Conservation (phyloP, 306 rosid species). For the Quillaja saponaria region DNA sequence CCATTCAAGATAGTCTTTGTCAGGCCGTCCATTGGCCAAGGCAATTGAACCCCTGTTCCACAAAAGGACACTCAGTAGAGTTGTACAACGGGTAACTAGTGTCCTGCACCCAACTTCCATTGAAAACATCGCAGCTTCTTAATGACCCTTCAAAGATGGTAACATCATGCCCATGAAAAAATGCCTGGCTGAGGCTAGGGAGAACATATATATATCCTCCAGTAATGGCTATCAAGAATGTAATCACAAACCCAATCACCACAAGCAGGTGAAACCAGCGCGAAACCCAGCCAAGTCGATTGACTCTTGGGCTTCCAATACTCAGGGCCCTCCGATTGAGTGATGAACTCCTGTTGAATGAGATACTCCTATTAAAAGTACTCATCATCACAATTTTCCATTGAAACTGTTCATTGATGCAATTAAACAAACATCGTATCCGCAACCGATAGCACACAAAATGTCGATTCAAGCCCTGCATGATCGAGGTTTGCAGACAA, state of each 20-base stretch:
- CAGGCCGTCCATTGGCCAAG: constrained; percentile 68
- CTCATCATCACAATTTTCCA: constrained; percentile 51
- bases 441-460: no score
- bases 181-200: constrained; percentile 54
- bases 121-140: constrained; percentile 53
- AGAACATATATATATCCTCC: constrained; percentile 59
- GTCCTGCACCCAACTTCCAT: constrained; percentile 68
- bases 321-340: constrained; percentile 43
- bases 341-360: constrained; percentile 40
- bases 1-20: constrained; percentile 65
- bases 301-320: constrained; percentile 46
- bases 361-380: constrained; percentile 45
- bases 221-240: constrained; percentile 60
- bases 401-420: background rate
- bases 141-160: constrained; percentile 33
- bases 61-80: constrained; percentile 82
- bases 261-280: constrained; percentile 52
- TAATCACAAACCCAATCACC: constrained; percentile 48
- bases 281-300: constrained; percentile 52
- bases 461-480: no score
- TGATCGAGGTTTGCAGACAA: no score
- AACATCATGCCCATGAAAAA: constrained; percentile 40
- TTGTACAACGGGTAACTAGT: constrained; percentile 59
- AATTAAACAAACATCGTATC: no score
- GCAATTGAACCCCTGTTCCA: constrained; percentile 76